Evolutionary conservation across 352 stramenopile genomes (phyloP).

Genomic region (Pythium phragmiticola): DNA sequence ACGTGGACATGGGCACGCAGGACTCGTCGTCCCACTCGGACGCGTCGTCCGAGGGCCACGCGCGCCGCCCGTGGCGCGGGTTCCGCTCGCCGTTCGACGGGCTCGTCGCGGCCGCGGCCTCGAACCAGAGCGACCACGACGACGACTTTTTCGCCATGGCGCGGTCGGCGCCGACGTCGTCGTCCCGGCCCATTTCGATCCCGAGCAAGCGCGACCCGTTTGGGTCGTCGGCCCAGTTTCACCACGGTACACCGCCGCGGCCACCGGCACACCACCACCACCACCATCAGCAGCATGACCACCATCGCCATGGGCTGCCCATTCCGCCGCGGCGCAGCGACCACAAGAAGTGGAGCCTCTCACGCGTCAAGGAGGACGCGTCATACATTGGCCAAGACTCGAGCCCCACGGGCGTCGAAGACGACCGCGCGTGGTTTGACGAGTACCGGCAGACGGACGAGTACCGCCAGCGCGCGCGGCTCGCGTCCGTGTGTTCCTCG

Average conservation of each 20-base stretch:
- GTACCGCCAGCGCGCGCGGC: constrained; percentile 65
- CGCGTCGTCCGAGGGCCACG: constrained; percentile 18
- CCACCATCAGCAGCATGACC: constrained; percentile 8
- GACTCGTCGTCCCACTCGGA: constrained; percentile 19
- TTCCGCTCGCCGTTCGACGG: constrained; percentile 70
- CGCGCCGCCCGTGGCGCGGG: constrained; percentile 30
- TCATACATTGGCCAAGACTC: constrained; percentile 55
- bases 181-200: constrained; percentile 57
- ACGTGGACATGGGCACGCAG: constrained; percentile 30
- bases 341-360: constrained; percentile 52
- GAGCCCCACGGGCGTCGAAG: constrained; percentile 71
- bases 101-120: constrained; percentile 57
- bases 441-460: constrained; percentile 58
- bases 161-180: constrained; percentile 22
- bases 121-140: constrained; percentile 47
- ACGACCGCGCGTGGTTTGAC: constrained; percentile 56
- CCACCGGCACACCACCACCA: constrained; percentile 1
- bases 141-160: constrained; percentile 27
- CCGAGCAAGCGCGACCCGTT: constrained; percentile 29
- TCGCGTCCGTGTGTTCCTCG: constrained; percentile 76
- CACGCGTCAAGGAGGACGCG: constrained; percentile 61
- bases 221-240: constrained; percentile 3
- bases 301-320: constrained; percentile 24
- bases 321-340: constrained; percentile 25
- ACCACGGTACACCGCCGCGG: constrained; percentile 1